Base-by-base conservation (phyloP, 2,329 filamentous ascomycete species). In the Fusarium verrucosum region DNA sequence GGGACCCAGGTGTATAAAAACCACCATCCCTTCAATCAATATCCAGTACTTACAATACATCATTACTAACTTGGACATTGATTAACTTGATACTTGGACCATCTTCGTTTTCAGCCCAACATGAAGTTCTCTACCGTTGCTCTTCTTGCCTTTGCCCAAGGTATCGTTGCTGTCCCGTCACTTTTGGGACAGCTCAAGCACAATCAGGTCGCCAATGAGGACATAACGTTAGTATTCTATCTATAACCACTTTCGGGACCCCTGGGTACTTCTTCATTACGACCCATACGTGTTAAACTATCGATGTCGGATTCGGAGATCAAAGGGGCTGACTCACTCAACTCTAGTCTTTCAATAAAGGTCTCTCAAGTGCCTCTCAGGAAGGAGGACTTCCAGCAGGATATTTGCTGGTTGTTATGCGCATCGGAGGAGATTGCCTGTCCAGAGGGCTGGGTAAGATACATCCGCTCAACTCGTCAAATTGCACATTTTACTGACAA, bases 201-300 rank as follows among this genome's bases (percentile, higher is more conserved):
- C 17, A 9, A 7, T 2, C 11, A 36, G 6, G 3, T 5, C 1
- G 5, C 26, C 7, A 46, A 30, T 10, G 32, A 38, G 1, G 58
- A 62, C 3, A 52, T 62, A 17, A 62, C 58, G 58, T 62, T 4
- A 50, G 58, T 58, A 9, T 14, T 11, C 6, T 32, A n/a, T 32
- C 14, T 9, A 9, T 4, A n/a, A 8, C 8, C 13, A n/a, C 30
- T 4, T 14, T 13, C 14, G 9, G 30, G 3, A 32, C n/a, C 4
- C 7, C 6, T n/a, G 13, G 7, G 16, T 4, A n/a, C 7, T 9
- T 16, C 2, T 16, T 30, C 7, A 14, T 16, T 4, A 30, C 13
- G 16, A 16, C 13, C 16, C 28, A 16, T 16, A 23, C 23, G 23
- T 23, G 23, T 5, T 8, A 23, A 23, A 5, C 8, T 8, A 23